phyloP scores from a whole-genome alignment of 345 rosid species.

The Corymbia maculata region DNA sequence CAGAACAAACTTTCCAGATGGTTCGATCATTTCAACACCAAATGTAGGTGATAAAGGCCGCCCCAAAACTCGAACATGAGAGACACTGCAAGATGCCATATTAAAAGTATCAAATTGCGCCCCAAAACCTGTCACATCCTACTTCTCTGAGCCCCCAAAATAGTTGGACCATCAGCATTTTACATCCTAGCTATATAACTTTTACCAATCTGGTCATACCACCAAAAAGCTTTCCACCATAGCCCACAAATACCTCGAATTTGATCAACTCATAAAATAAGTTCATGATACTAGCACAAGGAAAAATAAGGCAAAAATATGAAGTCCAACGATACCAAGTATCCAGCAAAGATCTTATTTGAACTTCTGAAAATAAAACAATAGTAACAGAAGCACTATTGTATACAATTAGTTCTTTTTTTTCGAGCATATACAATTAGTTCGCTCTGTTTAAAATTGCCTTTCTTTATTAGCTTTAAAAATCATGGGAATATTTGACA shows the following conservation, averaged over 20 bases:
- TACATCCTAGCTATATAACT: neutral
- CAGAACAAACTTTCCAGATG: conserved; percentile 39
- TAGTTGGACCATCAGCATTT: neutral
- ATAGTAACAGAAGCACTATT: neutral
- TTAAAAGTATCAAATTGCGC: neutral
- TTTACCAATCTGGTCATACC: neutral
- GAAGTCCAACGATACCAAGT: neutral
- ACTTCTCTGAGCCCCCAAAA: neutral
- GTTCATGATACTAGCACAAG: neutral
- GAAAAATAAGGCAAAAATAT: neutral
- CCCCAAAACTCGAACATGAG: conserved; percentile 60
- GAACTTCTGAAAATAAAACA: neutral
- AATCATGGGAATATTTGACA: neutral
- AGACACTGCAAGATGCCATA: conserved; percentile 43
- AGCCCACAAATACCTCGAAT: neutral
- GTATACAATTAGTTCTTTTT: neutral
- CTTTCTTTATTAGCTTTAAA: neutral
- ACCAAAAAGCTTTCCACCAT: neutral
- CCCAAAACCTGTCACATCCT: neutral
- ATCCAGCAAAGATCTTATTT: neutral
- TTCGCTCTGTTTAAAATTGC: neutral
- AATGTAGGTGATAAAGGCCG: conserved; percentile 48
- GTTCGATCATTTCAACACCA: conserved; percentile 27
- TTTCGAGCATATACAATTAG: neutral
- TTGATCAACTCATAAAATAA: neutral